A percentile compares a stretch with the other conserved stretches of the same genome.
Evolutionary conservation across 768 basidiomycete genomes (phyloP).

Genomic region (Tulasnella sp.): DNA sequence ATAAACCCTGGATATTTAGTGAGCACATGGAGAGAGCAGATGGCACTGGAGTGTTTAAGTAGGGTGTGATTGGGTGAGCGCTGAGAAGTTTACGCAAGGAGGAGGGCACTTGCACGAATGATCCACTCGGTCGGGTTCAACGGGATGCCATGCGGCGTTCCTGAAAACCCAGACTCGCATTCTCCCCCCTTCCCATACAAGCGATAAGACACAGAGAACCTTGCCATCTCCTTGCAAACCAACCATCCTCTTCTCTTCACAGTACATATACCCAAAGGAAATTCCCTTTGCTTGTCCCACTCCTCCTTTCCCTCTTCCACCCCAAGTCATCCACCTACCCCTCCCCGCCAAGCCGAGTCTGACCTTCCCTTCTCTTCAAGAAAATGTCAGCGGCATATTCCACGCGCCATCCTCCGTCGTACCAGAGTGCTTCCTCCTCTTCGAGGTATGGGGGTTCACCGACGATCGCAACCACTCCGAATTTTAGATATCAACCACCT

Average conservation of each 20-base stretch:
- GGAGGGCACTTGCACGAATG: background rate
- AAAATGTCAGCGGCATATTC: background rate
- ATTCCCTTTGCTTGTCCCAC: background rate
- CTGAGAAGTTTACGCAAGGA: conserved; percentile 8
- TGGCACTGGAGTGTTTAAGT: background rate
- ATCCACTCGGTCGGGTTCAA: background rate
- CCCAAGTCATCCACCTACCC: background rate
- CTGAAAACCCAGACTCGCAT: conserved; percentile 1
- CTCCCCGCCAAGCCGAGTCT: background rate
- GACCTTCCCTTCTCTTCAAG: background rate
- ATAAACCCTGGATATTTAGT: background rate
- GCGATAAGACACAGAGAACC: conserved; percentile 7
- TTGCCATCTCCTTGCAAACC: background rate
- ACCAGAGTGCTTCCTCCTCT: background rate
- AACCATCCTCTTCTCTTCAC: no score
- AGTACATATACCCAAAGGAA: background rate
- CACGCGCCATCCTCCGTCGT: background rate
- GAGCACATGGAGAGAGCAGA: background rate
- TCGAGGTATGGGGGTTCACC: background rate
- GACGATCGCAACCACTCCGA: background rate
- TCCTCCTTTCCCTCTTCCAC: background rate
- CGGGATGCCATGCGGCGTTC: conserved; percentile 9
- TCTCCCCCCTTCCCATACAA: background rate
- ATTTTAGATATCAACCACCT: background rate
- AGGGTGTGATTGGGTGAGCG: conserved; percentile 7